These are phyloP conservation scores for Fraxinus sp. DNA, from an alignment of 305 asterid species.

Conservation along the genomic window DNA sequence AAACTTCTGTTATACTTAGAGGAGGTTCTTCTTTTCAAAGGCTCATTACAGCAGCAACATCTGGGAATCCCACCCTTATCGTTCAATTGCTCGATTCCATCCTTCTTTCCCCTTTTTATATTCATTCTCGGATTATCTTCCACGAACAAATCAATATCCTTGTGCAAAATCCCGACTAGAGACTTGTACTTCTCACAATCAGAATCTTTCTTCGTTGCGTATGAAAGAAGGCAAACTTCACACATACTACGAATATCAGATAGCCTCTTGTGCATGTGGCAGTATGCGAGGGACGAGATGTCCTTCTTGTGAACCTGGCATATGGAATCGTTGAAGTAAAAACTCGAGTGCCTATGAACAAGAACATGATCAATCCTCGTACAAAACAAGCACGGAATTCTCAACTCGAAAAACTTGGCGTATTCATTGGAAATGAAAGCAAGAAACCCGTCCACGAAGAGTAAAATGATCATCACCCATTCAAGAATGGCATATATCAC, in stretches of 20 bases:
- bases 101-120: conserved; percentile 45
- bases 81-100: conserved; percentile 30
- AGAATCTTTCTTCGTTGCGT: conserved; percentile 58
- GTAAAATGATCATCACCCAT: conserved; percentile 71
- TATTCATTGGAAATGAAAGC: conserved; percentile 58
- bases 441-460: conserved; percentile 73
- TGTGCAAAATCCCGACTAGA: conserved; percentile 63
- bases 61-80: conserved; percentile 31
- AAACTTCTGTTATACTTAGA: conserved; percentile 42
- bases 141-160: conserved; percentile 46
- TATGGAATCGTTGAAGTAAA: conserved; percentile 70
- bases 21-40: conserved; percentile 39
- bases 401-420: conserved; percentile 59
- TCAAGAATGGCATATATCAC: conserved; percentile 62
- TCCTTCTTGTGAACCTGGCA: conserved; percentile 79
- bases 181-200: conserved; percentile 60
- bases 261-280: conserved; percentile 63
- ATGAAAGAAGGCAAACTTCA: conserved; percentile 69
- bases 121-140: conserved; percentile 38
- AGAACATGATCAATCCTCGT: conserved; percentile 77
- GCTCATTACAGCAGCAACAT: conserved; percentile 86
- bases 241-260: conserved; percentile 72
- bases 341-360: conserved; percentile 40
- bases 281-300: conserved; percentile 78
- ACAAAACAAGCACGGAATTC: conserved; percentile 68